Evolutionary conservation across 495 filamentous ascomycete genomes (phyloP).

Genomic region (Penicillium silybi): DNA sequence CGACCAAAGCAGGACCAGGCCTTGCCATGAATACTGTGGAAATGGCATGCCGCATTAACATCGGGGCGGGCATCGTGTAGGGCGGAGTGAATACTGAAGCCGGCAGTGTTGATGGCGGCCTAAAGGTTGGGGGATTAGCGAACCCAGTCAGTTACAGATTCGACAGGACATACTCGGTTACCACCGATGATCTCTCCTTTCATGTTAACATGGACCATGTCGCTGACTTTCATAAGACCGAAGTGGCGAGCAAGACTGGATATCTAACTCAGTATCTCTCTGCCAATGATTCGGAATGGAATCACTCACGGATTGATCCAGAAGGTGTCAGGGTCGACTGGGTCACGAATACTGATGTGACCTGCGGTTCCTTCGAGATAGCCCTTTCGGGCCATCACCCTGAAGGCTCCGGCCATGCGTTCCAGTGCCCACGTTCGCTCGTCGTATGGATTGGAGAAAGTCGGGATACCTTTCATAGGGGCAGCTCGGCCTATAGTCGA

Average conservation of each 20-base stretch:
- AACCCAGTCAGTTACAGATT: no score
- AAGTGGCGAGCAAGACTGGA: constrained; percentile 30
- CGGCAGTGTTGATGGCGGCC: constrained; percentile 44
- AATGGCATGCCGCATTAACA: constrained; percentile 33
- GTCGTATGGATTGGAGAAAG: not conserved
- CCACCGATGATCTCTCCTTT: constrained; percentile 36
- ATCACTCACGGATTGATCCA: constrained; percentile 45
- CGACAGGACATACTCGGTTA: constrained; percentile 17
- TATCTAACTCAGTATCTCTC: constrained; percentile 24
- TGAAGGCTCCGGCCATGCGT: constrained; percentile 43
- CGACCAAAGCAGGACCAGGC: constrained; percentile 26
- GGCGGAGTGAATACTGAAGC: constrained; percentile 52
- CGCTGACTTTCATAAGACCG: constrained; percentile 28
- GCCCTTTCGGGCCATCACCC: constrained; percentile 21
- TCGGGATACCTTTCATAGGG: not conserved
- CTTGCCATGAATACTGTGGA: constrained; percentile 25
- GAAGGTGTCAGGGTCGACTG: constrained; percentile 38
- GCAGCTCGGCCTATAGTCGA: no score
- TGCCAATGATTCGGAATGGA: not conserved
- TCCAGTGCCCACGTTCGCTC: constrained; percentile 42
- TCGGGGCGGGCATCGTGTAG: constrained; percentile 27
- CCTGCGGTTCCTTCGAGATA: constrained; percentile 28
- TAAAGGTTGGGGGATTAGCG: no score
- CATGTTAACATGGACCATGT: constrained; percentile 28
- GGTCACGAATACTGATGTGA: constrained; percentile 31